Evolutionary conservation across 192 early-diverging fungal genomes (phyloP).

Genomic region (Diversispora epigaea): DNA sequence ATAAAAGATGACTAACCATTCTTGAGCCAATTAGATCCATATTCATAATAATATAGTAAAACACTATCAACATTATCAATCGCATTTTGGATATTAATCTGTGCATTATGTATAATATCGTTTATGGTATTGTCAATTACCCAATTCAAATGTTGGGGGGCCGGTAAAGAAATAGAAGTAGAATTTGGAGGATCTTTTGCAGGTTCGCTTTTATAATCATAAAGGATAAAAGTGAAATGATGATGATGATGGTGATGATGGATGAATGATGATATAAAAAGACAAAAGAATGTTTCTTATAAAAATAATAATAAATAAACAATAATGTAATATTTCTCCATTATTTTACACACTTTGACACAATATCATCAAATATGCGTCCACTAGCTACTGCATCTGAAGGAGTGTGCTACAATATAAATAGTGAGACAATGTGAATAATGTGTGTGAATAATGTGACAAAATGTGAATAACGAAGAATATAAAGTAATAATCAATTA

Average conservation of each 20-base stretch:
- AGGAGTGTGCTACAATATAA: conserved; percentile 69
- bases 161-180: conserved; percentile 38
- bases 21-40: conserved; percentile 87
- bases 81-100: conserved; percentile 57
- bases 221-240: not conserved
- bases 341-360: conserved; percentile 55
- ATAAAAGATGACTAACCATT: conserved; percentile 37
- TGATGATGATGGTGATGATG: too few species aligned
- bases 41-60: conserved; percentile 68
- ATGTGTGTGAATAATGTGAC: too few species aligned
- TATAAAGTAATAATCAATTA: not conserved
- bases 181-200: conserved; percentile 48
- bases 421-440: not conserved
- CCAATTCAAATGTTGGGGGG: conserved; percentile 75
- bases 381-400: conserved; percentile 88
- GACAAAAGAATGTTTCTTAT: too few species aligned
- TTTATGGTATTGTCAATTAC: conserved; percentile 54
- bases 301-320: not conserved
- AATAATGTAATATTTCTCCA: not conserved
- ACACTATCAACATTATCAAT: conserved; percentile 73
- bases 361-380: conserved; percentile 71
- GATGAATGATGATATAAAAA: too few species aligned
- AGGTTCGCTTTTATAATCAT: conserved; percentile 44
- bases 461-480: too few species aligned
- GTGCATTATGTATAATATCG: conserved; percentile 61